A percentile compares a stretch with the other conserved stretches of the same genome.
These are phyloP conservation scores for Purpureocillium lavendulum DNA, from an alignment of 2,329 filamentous ascomycete genomes.

Conservation along the genomic window DNA sequence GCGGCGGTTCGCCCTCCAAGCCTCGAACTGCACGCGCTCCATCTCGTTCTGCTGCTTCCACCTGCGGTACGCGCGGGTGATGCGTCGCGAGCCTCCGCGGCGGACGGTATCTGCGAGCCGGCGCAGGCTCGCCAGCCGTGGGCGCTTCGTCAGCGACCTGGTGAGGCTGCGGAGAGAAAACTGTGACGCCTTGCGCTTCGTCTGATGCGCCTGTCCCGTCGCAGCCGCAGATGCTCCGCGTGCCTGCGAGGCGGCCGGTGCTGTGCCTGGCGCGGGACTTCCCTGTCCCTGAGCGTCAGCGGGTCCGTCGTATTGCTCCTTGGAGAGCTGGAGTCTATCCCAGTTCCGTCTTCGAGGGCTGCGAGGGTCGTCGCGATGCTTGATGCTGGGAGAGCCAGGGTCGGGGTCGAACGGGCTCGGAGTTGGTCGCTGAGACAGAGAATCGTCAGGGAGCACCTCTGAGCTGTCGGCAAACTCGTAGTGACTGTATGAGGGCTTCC, in stretches of 20 bases:
- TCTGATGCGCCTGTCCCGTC: no score
- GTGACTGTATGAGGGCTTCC: slow-evolving; percentile 12
- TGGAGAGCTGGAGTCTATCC: slow-evolving; percentile 5
- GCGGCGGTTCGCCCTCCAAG: slow-evolving; percentile 19
- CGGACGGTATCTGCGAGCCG: slow-evolving; percentile 20
- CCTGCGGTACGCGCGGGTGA: slow-evolving; percentile 16
- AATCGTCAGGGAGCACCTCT: slow-evolving; percentile 15
- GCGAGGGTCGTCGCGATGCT: not conserved
- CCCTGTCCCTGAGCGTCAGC: slow-evolving; percentile 9
- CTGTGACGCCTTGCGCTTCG: slow-evolving; percentile 22
- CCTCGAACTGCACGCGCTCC: slow-evolving; percentile 17
- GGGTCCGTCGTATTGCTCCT: slow-evolving; percentile 15
- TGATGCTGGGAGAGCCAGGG: not conserved
- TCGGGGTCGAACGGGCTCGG: not conserved
- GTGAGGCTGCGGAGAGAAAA: slow-evolving; percentile 20
- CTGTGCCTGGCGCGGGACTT: slow-evolving; percentile 8
- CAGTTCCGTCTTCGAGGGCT: not conserved
- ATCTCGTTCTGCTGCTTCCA: slow-evolving; percentile 16
- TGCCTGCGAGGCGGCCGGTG: not conserved
- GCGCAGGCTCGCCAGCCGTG: slow-evolving; percentile 16
- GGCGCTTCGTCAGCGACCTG: slow-evolving; percentile 16
- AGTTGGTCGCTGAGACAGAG: slow-evolving; percentile 10
- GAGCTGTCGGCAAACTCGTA: slow-evolving; percentile 17
- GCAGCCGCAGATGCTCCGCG: no score
- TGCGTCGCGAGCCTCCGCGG: slow-evolving; percentile 13